These are phyloP conservation scores for Eutypella sp. DNA, from an alignment of 2,329 filamentous ascomycete genomes.

Conservation along the genomic window DNA sequence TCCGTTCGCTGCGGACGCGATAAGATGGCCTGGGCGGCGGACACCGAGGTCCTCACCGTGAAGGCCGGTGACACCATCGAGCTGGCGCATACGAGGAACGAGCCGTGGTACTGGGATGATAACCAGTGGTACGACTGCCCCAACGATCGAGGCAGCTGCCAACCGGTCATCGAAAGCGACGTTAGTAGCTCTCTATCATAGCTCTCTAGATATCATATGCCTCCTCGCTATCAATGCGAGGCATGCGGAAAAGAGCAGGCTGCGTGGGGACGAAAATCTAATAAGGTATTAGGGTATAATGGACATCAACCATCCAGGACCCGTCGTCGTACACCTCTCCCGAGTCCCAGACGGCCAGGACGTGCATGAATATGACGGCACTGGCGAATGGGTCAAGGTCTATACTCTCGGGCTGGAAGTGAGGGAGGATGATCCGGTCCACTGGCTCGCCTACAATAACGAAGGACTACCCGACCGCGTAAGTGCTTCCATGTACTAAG, in stretches of 20 bases:
- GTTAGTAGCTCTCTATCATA: too few species aligned
- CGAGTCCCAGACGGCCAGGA: slow-evolving; percentile 11
- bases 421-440: background rate
- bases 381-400: slow-evolving; percentile 16
- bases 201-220: too few species aligned
- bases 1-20: slow-evolving; percentile 11
- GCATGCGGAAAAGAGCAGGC: background rate
- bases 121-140: slow-evolving; percentile 1
- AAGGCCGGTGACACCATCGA: slow-evolving; percentile 6
- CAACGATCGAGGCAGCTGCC: background rate
- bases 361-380: slow-evolving; percentile 11
- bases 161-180: background rate
- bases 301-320: slow-evolving; percentile 12
- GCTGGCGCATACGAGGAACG: slow-evolving; percentile 1
- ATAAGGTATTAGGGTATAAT: slow-evolving; percentile 1
- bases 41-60: slow-evolving; percentile 9
- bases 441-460: slow-evolving; percentile 2
- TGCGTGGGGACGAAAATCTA: background rate
- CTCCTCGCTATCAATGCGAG: too few species aligned
- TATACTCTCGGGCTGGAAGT: slow-evolving; percentile 8
- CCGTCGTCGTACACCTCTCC: slow-evolving; percentile 12
- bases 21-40: slow-evolving; percentile 6
- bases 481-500: background rate
- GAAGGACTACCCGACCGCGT: background rate
- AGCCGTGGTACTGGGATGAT: background rate